A percentile compares a stretch with the other conserved stretches of the same genome.
phyloP scores from a whole-genome alignment of 768 basidiomycete genomes.

The Trametes cingulata region DNA sequence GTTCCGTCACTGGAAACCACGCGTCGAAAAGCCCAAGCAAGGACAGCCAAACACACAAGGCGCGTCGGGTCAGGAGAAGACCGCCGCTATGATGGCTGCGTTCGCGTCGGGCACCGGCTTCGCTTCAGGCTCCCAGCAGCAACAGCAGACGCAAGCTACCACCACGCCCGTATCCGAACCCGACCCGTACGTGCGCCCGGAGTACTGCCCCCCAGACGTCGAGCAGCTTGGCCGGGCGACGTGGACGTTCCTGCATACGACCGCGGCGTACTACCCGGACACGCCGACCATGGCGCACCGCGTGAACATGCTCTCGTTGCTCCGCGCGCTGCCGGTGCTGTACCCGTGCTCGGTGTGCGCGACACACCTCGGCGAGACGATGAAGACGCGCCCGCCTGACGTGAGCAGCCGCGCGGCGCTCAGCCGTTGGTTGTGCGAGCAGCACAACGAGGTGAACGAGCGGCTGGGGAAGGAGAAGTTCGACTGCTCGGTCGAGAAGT shows the following conservation, averaged over 20 bases:
- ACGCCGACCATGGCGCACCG: slow-evolving; percentile 73
- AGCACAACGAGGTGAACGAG: slow-evolving; percentile 92
- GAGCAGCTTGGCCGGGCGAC: slow-evolving; percentile 89
- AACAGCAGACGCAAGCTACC: slow-evolving; percentile 12
- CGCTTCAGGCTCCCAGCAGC: slow-evolving; percentile 21
- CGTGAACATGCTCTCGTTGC: slow-evolving; percentile 78
- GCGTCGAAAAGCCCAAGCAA: slow-evolving; percentile 32
- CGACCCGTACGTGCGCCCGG: slow-evolving; percentile 45
- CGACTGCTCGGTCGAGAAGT: slow-evolving; percentile 64
- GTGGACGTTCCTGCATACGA: slow-evolving; percentile 95
- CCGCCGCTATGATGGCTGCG: slow-evolving; percentile 37
- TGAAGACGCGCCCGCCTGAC: slow-evolving; percentile 70
- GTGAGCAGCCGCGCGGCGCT: slow-evolving; percentile 69
- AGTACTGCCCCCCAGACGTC: slow-evolving; percentile 86
- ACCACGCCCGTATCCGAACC: slow-evolving; percentile 18
- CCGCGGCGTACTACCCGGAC: slow-evolving; percentile 95
- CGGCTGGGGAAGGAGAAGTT: slow-evolving; percentile 83
- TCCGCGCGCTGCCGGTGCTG: slow-evolving; percentile 74
- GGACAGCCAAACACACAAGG: neutral
- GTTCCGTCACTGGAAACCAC: slow-evolving; percentile 68
- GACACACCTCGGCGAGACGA: slow-evolving; percentile 72
- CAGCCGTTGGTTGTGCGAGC: slow-evolving; percentile 85
- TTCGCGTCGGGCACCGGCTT: slow-evolving; percentile 35
- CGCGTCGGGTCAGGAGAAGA: slow-evolving; percentile 27
- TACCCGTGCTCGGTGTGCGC: slow-evolving; percentile 93